Evolutionary conservation across 2,329 filamentous ascomycete species (phyloP).

Genomic region (Dothideomycetes sp.): DNA sequence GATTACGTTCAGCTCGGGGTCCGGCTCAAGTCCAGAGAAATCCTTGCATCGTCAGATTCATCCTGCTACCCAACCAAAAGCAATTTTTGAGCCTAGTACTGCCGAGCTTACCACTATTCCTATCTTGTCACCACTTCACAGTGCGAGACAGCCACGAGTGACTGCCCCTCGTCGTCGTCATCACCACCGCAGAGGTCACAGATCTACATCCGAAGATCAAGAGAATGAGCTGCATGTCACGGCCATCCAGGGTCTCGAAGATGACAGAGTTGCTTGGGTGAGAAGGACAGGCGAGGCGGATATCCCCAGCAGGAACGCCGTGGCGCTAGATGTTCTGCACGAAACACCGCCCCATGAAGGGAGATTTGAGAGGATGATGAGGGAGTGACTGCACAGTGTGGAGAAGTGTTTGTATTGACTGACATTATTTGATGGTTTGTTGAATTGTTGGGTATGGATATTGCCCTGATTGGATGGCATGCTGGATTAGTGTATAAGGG

Average conservation of each 20-base stretch:
- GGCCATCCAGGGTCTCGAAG: slow-evolving; percentile 11
- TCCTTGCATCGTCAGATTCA: slow-evolving; percentile 10
- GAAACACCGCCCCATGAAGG: slow-evolving; percentile 20
- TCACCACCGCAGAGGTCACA: neutral
- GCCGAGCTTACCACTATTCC: neutral
- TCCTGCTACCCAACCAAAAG: slow-evolving; percentile 3
- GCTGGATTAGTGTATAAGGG: no score
- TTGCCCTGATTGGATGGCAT: no score
- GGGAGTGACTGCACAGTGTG: no score
- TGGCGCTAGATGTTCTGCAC: slow-evolving; percentile 12
- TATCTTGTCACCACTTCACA: neutral
- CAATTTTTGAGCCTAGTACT: neutral
- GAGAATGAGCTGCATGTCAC: slow-evolving; percentile 18
- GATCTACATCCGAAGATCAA: slow-evolving; percentile 5
- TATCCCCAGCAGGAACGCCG: neutral
- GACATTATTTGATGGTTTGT: no score
- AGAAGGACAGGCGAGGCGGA: slow-evolving; percentile 11
- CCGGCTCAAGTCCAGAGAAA: neutral
- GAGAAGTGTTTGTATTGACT: no score
- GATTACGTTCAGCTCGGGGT: neutral
- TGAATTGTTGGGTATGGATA: no score
- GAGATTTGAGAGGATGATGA: slow-evolving; percentile 18
- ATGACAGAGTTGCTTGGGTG: slow-evolving; percentile 15
- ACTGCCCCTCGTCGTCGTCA: no score
- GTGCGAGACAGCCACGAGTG: neutral